Conservation (phyloP, 306 rosid genomes). For the Ochetophila trinervis region DNA sequence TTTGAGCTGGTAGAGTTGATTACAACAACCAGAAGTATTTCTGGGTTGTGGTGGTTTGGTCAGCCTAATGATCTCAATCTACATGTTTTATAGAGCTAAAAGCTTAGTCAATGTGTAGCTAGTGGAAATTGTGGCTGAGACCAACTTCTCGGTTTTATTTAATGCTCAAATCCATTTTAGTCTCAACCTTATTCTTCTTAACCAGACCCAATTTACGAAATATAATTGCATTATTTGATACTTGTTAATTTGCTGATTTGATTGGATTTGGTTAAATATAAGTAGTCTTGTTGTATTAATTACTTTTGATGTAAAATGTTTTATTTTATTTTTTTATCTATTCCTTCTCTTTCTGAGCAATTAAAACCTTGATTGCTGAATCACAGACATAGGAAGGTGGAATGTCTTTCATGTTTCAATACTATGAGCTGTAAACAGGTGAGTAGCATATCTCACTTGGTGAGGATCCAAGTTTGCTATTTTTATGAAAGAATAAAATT, state of each 20-base stretch:
- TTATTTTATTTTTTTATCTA: slow-evolving; percentile 13
- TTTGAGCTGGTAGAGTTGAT: slow-evolving; percentile 29
- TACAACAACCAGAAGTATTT: slow-evolving; percentile 30
- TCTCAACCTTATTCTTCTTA: slow-evolving; percentile 8
- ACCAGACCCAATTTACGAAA: not conserved
- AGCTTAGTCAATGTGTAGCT: slow-evolving; percentile 32
- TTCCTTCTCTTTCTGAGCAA: slow-evolving; percentile 32
- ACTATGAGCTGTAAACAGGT: slow-evolving; percentile 54
- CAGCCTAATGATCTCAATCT: slow-evolving; percentile 1
- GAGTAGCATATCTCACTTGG: slow-evolving; percentile 36
- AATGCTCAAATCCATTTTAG: slow-evolving; percentile 22
- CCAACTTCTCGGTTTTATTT: slow-evolving; percentile 29
- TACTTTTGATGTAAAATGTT: not conserved
- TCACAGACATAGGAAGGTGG: slow-evolving; percentile 55
- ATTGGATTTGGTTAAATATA: slow-evolving; percentile 16
- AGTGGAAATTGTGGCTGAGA: slow-evolving; percentile 32
- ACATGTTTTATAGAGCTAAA: slow-evolving; percentile 28
- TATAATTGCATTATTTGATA: slow-evolving; percentile 5
- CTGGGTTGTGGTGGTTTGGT: slow-evolving; percentile 14
- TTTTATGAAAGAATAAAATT: slow-evolving; percentile 27
- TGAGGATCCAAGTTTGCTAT: slow-evolving; percentile 31
- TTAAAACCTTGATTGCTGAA: slow-evolving; percentile 39
- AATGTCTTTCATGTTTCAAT: slow-evolving; percentile 48
- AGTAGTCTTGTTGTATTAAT: slow-evolving; percentile 6
- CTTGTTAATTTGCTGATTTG: slow-evolving; percentile 14